Conservation (phyloP, 2,329 filamentous ascomycete species). For the Aspergillus brasiliensis region DNA sequence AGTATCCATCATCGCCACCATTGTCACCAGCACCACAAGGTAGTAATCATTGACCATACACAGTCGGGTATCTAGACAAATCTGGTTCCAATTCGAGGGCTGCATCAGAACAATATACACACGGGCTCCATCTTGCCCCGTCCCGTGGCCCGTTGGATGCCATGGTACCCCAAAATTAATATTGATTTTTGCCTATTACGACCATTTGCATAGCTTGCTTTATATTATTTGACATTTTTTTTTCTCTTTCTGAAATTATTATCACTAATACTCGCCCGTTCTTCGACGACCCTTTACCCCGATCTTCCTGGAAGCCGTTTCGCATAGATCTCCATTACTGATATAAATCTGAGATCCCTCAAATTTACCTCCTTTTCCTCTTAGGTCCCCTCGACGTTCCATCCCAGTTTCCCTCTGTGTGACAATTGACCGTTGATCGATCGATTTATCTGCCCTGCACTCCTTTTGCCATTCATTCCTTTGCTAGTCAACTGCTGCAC, state of each 20-base stretch:
- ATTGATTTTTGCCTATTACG: constrained; percentile 3
- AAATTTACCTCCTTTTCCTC: constrained; percentile 4
- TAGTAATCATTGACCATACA: not conserved
- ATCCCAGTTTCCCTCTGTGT: constrained; percentile 1
- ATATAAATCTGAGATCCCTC: constrained; percentile 18
- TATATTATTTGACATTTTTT: constrained; percentile 10
- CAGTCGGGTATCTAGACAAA: constrained; percentile 2
- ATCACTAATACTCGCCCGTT: constrained; percentile 10
- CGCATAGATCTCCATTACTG: constrained; percentile 14
- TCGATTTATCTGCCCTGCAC: constrained; percentile 10
- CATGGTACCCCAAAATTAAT: constrained; percentile 18
- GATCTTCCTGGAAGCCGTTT: constrained; percentile 11
- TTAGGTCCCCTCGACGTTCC: not conserved
- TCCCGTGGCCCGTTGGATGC: constrained; percentile 15
- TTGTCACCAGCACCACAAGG: not conserved
- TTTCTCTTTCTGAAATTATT: constrained; percentile 10
- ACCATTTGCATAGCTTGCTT: constrained; percentile 10
- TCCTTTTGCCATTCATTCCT: constrained; percentile 10
- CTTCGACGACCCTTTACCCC: constrained; percentile 11
- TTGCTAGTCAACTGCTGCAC: not conserved
- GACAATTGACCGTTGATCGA: constrained; percentile 16
- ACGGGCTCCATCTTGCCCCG: constrained; percentile 15
- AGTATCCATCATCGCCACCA: not conserved
- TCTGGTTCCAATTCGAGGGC: constrained; percentile 8
- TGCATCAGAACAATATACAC: constrained; percentile 16